phyloP scores from a whole-genome alignment of 805 yeast species.

The Candida nanaspora region DNA sequence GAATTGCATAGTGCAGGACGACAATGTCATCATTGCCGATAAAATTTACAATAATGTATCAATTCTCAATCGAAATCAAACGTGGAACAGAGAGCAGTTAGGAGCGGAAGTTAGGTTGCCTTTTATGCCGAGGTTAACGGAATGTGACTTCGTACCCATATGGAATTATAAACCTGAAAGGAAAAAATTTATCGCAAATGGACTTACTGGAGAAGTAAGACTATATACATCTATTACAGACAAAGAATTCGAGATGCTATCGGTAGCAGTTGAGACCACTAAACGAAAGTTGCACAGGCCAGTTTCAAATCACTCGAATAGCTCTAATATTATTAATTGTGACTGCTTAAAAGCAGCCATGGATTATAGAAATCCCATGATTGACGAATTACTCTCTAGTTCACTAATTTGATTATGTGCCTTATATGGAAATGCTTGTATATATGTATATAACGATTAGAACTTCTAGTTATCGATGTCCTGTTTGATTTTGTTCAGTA shows the following conservation, averaged over 20 bases:
- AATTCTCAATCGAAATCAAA: constrained; percentile 5
- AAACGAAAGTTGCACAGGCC: too few relatives aligned
- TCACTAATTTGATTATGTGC: not conserved
- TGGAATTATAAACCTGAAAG: constrained; percentile 18
- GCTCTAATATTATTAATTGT: not conserved
- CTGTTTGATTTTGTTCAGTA: constrained; percentile 67
- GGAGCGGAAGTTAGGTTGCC: constrained; percentile 12
- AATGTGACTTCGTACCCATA: constrained; percentile 22
- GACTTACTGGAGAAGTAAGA: constrained; percentile 31
- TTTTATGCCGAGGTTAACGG: constrained; percentile 25
- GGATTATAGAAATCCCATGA: not conserved
- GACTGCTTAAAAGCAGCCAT: not conserved
- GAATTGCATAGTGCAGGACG: constrained; percentile 12
- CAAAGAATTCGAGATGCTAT: not conserved
- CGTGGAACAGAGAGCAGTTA: too few relatives aligned
- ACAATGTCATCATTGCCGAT: constrained; percentile 11
- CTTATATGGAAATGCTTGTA: not conserved
- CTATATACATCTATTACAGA: constrained; percentile 11
- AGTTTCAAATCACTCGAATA: not conserved
- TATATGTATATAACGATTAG: too few relatives aligned
- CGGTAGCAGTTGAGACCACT: not conserved
- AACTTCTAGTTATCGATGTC: constrained; percentile 25
- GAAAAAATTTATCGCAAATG: constrained; percentile 23
- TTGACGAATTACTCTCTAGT: constrained; percentile 1
- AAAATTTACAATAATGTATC: constrained; percentile 12